Evolutionary conservation across 352 stramenopile genomes (phyloP).

Genomic region (Pythium plurisporium): DNA sequence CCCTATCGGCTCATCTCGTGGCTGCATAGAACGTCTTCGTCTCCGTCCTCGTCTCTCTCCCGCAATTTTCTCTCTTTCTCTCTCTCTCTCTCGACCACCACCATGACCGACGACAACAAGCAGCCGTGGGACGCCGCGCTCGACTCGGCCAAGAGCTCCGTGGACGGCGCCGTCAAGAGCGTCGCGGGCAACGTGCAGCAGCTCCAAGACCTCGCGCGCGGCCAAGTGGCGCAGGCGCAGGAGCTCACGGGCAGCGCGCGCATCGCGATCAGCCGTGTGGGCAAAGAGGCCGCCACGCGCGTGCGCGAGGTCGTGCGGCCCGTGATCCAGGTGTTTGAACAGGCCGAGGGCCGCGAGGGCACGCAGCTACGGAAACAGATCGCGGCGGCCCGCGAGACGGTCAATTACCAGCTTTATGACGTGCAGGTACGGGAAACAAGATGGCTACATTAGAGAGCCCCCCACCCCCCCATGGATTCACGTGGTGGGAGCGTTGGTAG

Average conservation of each 20-base stretch:
- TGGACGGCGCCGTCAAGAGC: slow-evolving; percentile 43
- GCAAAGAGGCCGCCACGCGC: slow-evolving; percentile 35
- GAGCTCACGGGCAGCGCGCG: slow-evolving; percentile 60
- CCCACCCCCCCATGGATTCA: no score
- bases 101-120: slow-evolving; percentile 42
- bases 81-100: neutral
- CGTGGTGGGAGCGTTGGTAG: slow-evolving; percentile 11
- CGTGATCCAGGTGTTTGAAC: slow-evolving; percentile 58
- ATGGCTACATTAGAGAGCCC: no score
- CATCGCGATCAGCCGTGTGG: slow-evolving; percentile 33
- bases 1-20: no score
- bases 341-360: slow-evolving; percentile 54
- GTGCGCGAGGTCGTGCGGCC: slow-evolving; percentile 40
- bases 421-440: slow-evolving; percentile 36
- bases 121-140: slow-evolving; percentile 48
- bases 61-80: neutral
- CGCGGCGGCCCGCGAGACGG: slow-evolving; percentile 32
- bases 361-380: slow-evolving; percentile 65
- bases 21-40: no score
- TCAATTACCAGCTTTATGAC: slow-evolving; percentile 65
- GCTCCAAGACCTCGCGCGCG: slow-evolving; percentile 35
- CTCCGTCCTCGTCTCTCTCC: neutral
- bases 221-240: slow-evolving; percentile 46
- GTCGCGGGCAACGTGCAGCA: slow-evolving; percentile 36
- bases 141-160: slow-evolving; percentile 37